Base-by-base conservation (phyloP, 1,284 basidiomycete species). In the Cryptococcus sp. region DNA sequence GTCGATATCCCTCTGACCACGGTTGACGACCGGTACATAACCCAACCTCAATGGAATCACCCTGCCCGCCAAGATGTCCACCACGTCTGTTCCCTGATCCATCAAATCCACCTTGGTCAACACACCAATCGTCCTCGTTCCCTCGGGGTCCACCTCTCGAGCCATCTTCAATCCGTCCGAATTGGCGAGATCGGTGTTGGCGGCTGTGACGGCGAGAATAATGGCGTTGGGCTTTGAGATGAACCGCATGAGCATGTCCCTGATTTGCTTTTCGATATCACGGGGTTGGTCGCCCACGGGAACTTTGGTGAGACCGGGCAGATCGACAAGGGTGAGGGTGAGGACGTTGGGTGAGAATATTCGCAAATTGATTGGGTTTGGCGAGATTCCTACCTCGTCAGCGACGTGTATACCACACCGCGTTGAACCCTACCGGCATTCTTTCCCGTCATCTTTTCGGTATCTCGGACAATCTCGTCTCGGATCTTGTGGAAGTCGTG, bases 21-120 rank as follows among this genome's bases (percentile, higher is more conserved):
- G 85, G 74, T 98, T 98, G 65, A 97, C 79, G 11, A 98, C 94
- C 16, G 94, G 94, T 4, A 97, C 94, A 67, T 97, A 98, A 43
- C 94, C 94, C 39, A 98, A 76, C 49, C 93, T 85, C 32, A 98
- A 79, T 41, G 93, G 93, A 66, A 97, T 97, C 59, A 80, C 76
- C 47, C 94, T 83, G n/a, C 94, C 94, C 25, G 94, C 94, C 36
- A 98, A 83, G 69, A 98, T 97, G 71, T 98, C 94, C 36, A 97
- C 90, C 33, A 97, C 94, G 71, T 98, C 94, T 9, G 94, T 97
- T 43, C 94, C 94, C 63, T 80, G 80, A 76, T 97, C 94, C 94
- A 97, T 97, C 56, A 97, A 77, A 71, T 98, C 94, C 43, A 98
- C 87, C 76, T 98, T 97, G 22, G 94, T 97, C 66, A 98, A 76